phyloP scores from a whole-genome alignment of 768 basidiomycete species.

The Udeniomyces megalosporus region DNA sequence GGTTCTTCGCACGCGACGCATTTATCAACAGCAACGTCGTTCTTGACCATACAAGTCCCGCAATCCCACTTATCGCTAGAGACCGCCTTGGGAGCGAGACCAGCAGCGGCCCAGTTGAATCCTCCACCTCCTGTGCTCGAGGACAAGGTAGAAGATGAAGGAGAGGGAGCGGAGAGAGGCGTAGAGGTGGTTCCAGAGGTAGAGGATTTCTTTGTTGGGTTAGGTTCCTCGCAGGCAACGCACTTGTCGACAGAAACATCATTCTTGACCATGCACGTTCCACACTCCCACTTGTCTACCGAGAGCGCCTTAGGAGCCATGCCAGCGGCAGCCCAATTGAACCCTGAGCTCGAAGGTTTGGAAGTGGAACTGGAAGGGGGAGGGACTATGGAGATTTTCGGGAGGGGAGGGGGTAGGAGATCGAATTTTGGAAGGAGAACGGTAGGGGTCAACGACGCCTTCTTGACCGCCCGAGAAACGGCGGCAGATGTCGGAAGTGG shows the following conservation, averaged over 20 bases:
- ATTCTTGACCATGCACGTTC: neutral
- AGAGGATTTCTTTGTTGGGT: neutral
- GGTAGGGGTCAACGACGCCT: no score
- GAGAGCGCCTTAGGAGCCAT: neutral
- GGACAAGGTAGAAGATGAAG: no score
- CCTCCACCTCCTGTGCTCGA: no score
- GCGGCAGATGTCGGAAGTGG: no score
- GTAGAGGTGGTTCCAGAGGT: no score
- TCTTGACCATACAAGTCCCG: neutral
- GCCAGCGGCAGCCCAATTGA: slow-evolving; percentile 14
- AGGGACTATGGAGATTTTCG: no score
- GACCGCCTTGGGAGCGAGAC: neutral
- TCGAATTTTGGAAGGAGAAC: slow-evolving; percentile 3
- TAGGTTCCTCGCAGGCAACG: slow-evolving; percentile 13
- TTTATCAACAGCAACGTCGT: neutral
- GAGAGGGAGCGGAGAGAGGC: no score
- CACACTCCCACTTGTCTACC: slow-evolving; percentile 9
- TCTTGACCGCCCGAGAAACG: no score
- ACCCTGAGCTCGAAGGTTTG: no score
- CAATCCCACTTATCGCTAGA: slow-evolving; percentile 9
- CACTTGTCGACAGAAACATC: neutral
- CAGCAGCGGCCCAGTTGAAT: slow-evolving; percentile 13
- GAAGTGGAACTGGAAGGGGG: neutral
- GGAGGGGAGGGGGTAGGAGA: slow-evolving; percentile 8
- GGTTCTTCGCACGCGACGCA: slow-evolving; percentile 14